These are phyloP conservation scores for Pseudogymnoascus sp. DNA, from an alignment of 2,329 filamentous ascomycete species.

Conservation along the genomic window DNA sequence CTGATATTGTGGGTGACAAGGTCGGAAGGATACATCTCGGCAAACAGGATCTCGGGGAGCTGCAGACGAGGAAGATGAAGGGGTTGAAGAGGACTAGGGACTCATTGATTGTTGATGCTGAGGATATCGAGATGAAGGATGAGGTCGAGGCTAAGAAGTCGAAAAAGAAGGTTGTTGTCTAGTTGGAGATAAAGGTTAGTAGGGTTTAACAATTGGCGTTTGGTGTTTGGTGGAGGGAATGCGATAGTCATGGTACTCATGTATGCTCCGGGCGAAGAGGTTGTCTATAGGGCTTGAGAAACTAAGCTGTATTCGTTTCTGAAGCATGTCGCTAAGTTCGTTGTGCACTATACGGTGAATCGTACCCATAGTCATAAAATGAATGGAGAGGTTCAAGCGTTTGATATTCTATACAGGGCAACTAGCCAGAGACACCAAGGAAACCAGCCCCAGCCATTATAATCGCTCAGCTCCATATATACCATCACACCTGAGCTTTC, in stretches of 20 bases:
- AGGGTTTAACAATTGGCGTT: constrained; percentile 11
- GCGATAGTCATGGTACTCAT: constrained; percentile 9
- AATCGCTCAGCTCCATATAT: neutral
- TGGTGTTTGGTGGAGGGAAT: constrained; percentile 12
- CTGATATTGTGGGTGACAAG: constrained; percentile 91
- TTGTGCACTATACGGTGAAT: neutral
- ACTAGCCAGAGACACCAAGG: neutral
- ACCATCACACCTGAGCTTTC: neutral
- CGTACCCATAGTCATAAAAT: neutral
- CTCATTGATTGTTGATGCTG: constrained; percentile 44
- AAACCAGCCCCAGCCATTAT: neutral
- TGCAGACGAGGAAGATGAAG: constrained; percentile 99
- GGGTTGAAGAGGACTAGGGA: constrained; percentile 78
- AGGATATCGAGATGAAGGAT: constrained; percentile 34
- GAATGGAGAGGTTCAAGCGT: neutral
- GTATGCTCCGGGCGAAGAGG: constrained; percentile 7
- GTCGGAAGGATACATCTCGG: constrained; percentile 85
- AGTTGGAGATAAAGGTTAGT: neutral
- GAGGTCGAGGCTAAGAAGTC: constrained; percentile 25
- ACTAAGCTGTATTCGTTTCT: constrained; percentile 10
- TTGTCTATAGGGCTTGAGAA: constrained; percentile 10
- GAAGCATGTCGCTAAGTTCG: neutral
- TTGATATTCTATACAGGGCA: neutral
- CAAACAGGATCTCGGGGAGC: constrained; percentile 73
- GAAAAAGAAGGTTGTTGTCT: constrained; percentile 17